Evolutionary conservation across 805 yeast genomes (phyloP), one percentile per base, ranked within the genome.

Genomic region (Komagataella kurtzmanii): DNA sequence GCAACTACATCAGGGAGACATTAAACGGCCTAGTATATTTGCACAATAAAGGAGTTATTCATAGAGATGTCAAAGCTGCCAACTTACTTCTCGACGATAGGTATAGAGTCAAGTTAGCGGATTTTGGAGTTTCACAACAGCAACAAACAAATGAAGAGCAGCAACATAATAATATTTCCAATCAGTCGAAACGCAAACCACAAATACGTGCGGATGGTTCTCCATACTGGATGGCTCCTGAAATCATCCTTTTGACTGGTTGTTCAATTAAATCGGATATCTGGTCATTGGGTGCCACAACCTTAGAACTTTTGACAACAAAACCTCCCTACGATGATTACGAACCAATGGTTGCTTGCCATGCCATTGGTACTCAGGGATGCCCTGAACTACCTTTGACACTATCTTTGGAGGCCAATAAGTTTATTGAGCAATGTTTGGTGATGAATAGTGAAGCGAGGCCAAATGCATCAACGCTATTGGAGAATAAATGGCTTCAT

Each of bases 201-300:
- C 40, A 30, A 14, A 51, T 51, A 23, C 54, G 53, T 24, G 80
- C 79, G 7, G 78, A 75, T 14, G 99, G 99, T 1, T 88, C 98
- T 0, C 95, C 97, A 0, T 86, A 91, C 62, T 93, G 98, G 98
- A 90, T 93, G 97, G 97, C 99, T 0, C 99, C 99, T 0, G 99
- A 93, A 62, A 81, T 95, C 2, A 85, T 93, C 3, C 72, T 83
- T 46, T 81, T 88, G 58, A 86, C 84, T 59, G 95, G 95, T 2
- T 85, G 91, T 1, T 83, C 95, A 7, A 80, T 91, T 0, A 85
- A 95, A 1, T 87, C 96, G 2, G 99, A 93, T 67, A 79, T 86
- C 24, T 86, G 93, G 98, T 86, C 96, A 6, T 66, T 93, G 24
- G 99, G 98, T 2, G 95, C 97, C n/a, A 91, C 98, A 0, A 77